phyloP scores from a whole-genome alignment of 129 eudicot species.

The Silybum marianum region DNA sequence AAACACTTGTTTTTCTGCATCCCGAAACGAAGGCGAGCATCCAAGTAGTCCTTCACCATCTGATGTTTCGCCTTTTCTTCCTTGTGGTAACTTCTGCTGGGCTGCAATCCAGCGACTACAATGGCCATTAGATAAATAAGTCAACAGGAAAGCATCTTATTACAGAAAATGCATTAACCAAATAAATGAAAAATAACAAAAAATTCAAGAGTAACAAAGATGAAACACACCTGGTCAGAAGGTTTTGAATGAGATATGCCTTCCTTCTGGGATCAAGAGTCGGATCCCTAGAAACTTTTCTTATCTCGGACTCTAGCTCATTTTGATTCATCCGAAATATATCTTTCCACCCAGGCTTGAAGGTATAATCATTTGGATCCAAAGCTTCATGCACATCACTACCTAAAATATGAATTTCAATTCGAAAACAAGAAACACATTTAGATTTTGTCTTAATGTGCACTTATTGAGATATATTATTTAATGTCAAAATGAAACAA shows the following conservation, averaged over 20 bases:
- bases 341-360: constrained; percentile 99
- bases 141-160: constrained; percentile 1
- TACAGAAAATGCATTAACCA: neutral
- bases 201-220: neutral
- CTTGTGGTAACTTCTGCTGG: constrained; percentile 83
- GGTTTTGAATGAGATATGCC: constrained; percentile 94
- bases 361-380: constrained; percentile 77
- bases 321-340: constrained; percentile 97
- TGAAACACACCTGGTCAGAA: constrained; percentile 86
- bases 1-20: constrained; percentile 65
- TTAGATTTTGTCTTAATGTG: neutral
- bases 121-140: constrained; percentile 11
- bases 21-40: constrained; percentile 91
- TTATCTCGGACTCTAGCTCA: constrained; percentile 97
- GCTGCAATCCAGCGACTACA: constrained; percentile 94
- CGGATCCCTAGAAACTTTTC: constrained; percentile 95
- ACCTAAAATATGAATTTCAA: constrained; percentile 33
- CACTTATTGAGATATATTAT: constrained; percentile 15
- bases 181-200: neutral
- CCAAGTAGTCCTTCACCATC: constrained; percentile 54
- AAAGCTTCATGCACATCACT: constrained; percentile 65
- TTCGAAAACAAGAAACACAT: neutral
- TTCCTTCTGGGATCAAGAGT: constrained; percentile 99
- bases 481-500: neutral
- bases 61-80: constrained; percentile 54